Evolutionary conservation across 441 rosid species (phyloP).

Genomic region (Eutrema salsugineum): DNA sequence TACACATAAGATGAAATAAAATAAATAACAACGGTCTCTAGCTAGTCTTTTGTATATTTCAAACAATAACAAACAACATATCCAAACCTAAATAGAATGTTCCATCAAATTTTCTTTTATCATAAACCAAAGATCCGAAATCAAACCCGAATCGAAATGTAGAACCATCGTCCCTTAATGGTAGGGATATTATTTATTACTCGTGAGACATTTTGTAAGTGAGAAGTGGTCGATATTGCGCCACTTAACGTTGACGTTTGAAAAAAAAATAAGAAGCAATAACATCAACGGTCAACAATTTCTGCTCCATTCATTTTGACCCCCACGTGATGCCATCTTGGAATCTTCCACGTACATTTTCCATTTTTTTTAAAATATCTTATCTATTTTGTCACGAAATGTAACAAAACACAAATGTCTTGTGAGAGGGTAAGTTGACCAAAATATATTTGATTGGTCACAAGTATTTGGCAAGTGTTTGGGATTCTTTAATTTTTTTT

Average conservation of each 20-base stretch:
- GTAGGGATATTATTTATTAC: background rate
- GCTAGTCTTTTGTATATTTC: too few species aligned
- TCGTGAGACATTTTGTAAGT: background rate
- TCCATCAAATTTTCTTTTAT: too few species aligned
- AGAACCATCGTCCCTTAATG: background rate
- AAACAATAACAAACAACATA: too few species aligned
- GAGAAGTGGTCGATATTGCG: constrained; percentile 12
- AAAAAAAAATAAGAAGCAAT: background rate
- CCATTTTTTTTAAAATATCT: background rate
- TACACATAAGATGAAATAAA: too few species aligned
- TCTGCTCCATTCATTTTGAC: constrained; percentile 22
- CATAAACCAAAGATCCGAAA: too few species aligned
- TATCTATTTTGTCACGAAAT: background rate
- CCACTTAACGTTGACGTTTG: constrained; percentile 25
- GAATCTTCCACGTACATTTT: background rate
- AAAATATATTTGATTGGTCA: constrained; percentile 4
- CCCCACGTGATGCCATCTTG: constrained; percentile 15
- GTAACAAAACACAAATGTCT: background rate
- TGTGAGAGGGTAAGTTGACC: constrained; percentile 9
- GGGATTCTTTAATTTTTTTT: too few species aligned
- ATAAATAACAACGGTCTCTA: too few species aligned
- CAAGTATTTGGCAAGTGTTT: background rate
- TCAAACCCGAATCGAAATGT: too few species aligned
- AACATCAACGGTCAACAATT: constrained; percentile 17
- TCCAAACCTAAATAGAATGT: too few species aligned